Evolutionary conservation across 2,329 filamentous ascomycete species (phyloP).

Genomic region (Stromatinia cepivora): DNA sequence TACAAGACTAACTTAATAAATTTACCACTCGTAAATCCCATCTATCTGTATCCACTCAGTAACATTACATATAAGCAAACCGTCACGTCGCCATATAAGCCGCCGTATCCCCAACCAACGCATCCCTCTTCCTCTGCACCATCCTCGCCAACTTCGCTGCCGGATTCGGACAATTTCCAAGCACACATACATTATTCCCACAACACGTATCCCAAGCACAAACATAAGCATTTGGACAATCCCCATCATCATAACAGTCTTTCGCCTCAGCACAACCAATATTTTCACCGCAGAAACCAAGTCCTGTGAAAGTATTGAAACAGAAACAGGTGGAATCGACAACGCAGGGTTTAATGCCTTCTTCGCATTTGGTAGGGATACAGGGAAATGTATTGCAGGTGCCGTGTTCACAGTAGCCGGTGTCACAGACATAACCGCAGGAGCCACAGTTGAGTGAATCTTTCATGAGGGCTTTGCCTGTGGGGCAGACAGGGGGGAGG

Average conservation of each 20-base stretch:
- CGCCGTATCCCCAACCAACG: conserved; percentile 7
- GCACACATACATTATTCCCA: conserved; percentile 19
- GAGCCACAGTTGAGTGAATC: conserved; percentile 19
- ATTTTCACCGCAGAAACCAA: conserved; percentile 21
- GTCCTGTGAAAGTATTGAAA: conserved; percentile 1
- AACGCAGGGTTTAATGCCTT: conserved; percentile 18
- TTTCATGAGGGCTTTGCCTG: conserved; percentile 15
- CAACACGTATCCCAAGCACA: conserved; percentile 23
- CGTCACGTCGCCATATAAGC: conserved; percentile 8
- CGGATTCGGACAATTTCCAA: conserved; percentile 21
- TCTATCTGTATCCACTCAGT: background rate
- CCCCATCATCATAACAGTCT: conserved; percentile 16
- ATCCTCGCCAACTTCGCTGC: background rate
- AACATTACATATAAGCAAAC: background rate
- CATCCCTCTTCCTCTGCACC: conserved; percentile 10
- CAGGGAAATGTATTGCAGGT: conserved; percentile 13
- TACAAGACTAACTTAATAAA: background rate
- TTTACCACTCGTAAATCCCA: background rate
- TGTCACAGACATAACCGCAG: conserved; percentile 19
- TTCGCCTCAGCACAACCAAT: background rate
- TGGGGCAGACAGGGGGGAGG: conserved; percentile 3
- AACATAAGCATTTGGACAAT: conserved; percentile 19
- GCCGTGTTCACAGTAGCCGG: conserved; percentile 21
- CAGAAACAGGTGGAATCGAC: conserved; percentile 16
- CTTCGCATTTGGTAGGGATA: conserved; percentile 9